Percentiles rank a stretch among this genome's conserved stretches.
phyloP scores from a whole-genome alignment of 257 asterid genomes.

The Prunella vulgaris region DNA sequence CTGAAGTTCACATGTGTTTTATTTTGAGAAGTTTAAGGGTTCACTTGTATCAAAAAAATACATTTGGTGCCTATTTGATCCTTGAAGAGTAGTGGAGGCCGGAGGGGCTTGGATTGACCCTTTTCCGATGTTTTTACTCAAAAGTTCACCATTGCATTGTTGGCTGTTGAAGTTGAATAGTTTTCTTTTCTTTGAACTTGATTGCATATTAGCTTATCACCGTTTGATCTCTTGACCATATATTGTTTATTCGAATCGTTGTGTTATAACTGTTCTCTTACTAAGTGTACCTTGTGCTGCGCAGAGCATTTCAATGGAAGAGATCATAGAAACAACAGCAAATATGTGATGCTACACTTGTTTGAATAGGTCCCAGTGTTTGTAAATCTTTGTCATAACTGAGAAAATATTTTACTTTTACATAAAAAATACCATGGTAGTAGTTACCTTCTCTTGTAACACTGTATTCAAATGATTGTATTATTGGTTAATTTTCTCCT shows the following conservation, averaged over 20 bases:
- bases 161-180: not conserved
- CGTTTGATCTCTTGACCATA: not conserved
- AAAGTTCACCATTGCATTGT: not conserved
- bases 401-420: not conserved
- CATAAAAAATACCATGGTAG: slow-evolving; percentile 5
- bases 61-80: no score
- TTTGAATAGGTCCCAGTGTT: slow-evolving; percentile 13
- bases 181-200: not conserved
- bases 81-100: no score
- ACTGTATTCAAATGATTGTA: not conserved
- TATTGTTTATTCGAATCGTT: not conserved
- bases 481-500: not conserved
- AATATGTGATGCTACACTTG: slow-evolving; percentile 46
- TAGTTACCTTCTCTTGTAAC: not conserved
- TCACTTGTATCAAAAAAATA: no score
- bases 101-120: no score
- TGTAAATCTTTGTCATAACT: slow-evolving; percentile 31
- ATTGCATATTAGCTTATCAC: not conserved
- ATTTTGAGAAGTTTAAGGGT: no score
- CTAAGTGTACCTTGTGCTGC: slow-evolving; percentile 15
- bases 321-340: slow-evolving; percentile 78
- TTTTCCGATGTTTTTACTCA: no score
- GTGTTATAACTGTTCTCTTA: not conserved
- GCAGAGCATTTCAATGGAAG: slow-evolving; percentile 70
- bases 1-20: no score